Percentiles rank a stretch among this genome's conserved stretches.
phyloP scores from a whole-genome alignment of 192 early-diverging fungal species.

The Chytriomyces sp. region DNA sequence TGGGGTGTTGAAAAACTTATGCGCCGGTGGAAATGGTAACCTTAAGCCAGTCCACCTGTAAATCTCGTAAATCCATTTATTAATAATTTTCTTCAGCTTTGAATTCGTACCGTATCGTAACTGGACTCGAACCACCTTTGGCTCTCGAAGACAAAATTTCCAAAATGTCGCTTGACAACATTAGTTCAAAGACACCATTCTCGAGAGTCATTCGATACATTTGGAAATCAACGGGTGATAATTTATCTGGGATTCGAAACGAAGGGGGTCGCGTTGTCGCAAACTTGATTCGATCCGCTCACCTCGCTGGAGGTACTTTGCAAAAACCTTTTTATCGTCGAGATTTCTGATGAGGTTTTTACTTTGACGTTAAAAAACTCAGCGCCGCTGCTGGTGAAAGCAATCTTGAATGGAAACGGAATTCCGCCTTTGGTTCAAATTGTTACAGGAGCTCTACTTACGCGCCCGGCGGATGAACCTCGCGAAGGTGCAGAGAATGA shows the following conservation, averaged over 20 bases:
- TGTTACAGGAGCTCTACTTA: slow-evolving; percentile 57
- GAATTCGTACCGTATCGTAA: slow-evolving; percentile 56
- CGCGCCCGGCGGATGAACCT: slow-evolving; percentile 16
- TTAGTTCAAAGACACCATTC: slow-evolving; percentile 42
- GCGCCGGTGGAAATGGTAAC: slow-evolving; percentile 49
- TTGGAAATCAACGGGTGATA: slow-evolving; percentile 56
- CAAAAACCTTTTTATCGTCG: background rate
- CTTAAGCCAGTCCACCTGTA: background rate
- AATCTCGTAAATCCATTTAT: background rate
- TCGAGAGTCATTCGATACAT: slow-evolving; percentile 47
- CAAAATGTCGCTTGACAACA: slow-evolving; percentile 14
- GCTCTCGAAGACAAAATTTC: slow-evolving; percentile 21
- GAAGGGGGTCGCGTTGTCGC: slow-evolving; percentile 60
- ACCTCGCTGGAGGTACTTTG: slow-evolving; percentile 42
- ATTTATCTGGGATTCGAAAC: slow-evolving; percentile 55
- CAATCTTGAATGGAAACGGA: slow-evolving; percentile 46
- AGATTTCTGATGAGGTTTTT: background rate
- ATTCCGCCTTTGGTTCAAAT: slow-evolving; percentile 55
- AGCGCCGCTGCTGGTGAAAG: slow-evolving; percentile 41
- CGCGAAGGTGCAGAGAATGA: background rate
- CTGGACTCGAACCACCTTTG: slow-evolving; percentile 50
- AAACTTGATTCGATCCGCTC: slow-evolving; percentile 48
- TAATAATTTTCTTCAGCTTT: slow-evolving; percentile 37
- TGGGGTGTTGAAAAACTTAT: slow-evolving; percentile 58
- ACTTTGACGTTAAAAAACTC: background rate